Evolutionary conservation across 2,329 filamentous ascomycete genomes (phyloP).

Genomic region (Trichoderma asperellum): DNA sequence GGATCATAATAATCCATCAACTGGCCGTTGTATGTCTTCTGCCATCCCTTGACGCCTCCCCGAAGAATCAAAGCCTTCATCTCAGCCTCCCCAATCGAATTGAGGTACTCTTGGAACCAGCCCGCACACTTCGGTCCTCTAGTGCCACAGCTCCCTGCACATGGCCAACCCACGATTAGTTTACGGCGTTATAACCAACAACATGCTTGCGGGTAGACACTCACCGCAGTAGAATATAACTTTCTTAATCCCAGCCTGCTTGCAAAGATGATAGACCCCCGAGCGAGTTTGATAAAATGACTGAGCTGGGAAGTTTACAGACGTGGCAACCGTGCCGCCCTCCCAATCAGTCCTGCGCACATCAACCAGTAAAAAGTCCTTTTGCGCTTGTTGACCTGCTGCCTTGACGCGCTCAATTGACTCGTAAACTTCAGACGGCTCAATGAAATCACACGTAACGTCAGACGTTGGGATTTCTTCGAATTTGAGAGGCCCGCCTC

Average conservation of each 20-base stretch:
- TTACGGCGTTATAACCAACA: background rate
- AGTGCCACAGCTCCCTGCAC: constrained; percentile 53
- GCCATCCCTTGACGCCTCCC: constrained; percentile 61
- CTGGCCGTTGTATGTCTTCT: constrained; percentile 50
- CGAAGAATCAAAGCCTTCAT: constrained; percentile 53
- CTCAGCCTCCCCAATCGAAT: constrained; percentile 48
- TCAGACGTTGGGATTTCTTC: constrained; percentile 45
- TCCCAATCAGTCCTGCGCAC: constrained; percentile 58
- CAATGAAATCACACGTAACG: constrained; percentile 45
- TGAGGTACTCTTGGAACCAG: constrained; percentile 61
- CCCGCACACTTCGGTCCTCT: constrained; percentile 57
- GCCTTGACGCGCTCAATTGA: constrained; percentile 43
- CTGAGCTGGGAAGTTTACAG: constrained; percentile 62
- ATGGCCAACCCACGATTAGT: background rate
- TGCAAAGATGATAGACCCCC: constrained; percentile 53
- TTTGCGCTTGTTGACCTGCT: constrained; percentile 35
- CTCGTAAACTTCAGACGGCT: constrained; percentile 46
- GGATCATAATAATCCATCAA: constrained; percentile 58
- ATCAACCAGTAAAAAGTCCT: constrained; percentile 54
- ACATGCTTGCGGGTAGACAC: constrained; percentile 10
- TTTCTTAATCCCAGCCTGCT: constrained; percentile 51
- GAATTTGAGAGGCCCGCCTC: background rate
- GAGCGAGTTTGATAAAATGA: constrained; percentile 56
- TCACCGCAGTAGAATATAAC: constrained; percentile 62
- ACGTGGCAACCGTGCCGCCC: constrained; percentile 63